These are phyloP conservation scores for Talaromyces verruculosus DNA, from an alignment of 2,329 filamentous ascomycete species.

Conservation along the genomic window DNA sequence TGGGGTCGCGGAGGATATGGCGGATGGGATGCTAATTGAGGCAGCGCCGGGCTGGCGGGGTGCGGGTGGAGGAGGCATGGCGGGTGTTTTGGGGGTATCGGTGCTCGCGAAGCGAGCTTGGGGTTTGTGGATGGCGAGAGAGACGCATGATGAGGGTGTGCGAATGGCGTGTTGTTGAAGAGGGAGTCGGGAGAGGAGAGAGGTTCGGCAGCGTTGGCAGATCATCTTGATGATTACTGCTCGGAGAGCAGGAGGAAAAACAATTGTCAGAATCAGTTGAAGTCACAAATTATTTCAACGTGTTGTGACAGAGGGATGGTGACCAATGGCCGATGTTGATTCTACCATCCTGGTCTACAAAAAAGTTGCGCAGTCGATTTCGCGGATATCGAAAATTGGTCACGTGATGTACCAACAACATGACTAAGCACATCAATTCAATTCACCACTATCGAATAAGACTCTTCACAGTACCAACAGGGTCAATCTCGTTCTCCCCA, in stretches of 20 bases:
- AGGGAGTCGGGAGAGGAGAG: constrained; percentile 41
- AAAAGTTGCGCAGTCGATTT: constrained; percentile 14
- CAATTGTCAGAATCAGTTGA: too few relatives aligned
- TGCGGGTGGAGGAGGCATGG: constrained; percentile 29
- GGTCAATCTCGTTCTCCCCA: constrained; percentile 15
- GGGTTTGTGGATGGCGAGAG: constrained; percentile 31
- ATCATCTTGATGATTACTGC: constrained; percentile 35
- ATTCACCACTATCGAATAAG: background rate
- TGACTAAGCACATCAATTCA: constrained; percentile 11
- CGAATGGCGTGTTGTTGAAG: constrained; percentile 32
- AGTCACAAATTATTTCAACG: too few relatives aligned
- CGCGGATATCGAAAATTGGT: background rate
- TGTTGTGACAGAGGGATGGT: background rate
- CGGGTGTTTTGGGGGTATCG: constrained; percentile 27
- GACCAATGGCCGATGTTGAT: background rate
- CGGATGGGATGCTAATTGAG: constrained; percentile 34
- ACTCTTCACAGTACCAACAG: constrained; percentile 13
- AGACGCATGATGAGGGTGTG: constrained; percentile 31
- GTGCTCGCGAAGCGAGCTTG: constrained; percentile 37
- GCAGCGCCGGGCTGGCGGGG: constrained; percentile 36
- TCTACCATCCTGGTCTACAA: background rate
- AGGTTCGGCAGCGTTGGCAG: constrained; percentile 43
- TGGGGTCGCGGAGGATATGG: constrained; percentile 42
- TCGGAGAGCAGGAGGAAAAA: background rate
- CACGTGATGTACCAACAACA: background rate